Conservation (phyloP, 306 rosid genomes). For the Quercus berberidifolia region DNA sequence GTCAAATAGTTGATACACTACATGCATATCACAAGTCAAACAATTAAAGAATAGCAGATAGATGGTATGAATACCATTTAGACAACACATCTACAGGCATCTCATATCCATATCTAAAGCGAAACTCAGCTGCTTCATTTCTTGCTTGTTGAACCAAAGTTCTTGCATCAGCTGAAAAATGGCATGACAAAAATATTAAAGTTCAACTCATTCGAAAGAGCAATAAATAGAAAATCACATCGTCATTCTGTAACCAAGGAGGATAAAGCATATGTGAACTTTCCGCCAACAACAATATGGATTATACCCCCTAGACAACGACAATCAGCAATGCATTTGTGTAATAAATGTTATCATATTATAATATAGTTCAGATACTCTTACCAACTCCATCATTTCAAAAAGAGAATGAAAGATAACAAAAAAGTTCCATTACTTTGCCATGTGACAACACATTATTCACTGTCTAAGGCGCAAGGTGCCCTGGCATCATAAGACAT, state of each 20-base stretch:
- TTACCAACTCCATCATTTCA: background rate
- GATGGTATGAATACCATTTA: slow-evolving; percentile 53
- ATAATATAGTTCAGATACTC: background rate
- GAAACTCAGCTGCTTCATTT: slow-evolving; percentile 98
- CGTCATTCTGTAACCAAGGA: background rate
- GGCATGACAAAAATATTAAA: background rate
- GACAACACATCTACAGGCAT: slow-evolving; percentile 92
- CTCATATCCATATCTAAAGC: slow-evolving; percentile 86
- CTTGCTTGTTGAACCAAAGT: slow-evolving; percentile 96
- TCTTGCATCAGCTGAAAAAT: slow-evolving; percentile 89
- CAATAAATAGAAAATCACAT: background rate
- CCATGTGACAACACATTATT: background rate
- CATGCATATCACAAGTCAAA: background rate
- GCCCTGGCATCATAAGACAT: background rate
- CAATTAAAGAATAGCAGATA: background rate
- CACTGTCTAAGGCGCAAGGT: background rate
- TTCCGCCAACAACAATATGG: background rate
- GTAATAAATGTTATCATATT: background rate
- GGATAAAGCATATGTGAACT: slow-evolving; percentile 24
- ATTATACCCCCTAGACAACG: background rate
- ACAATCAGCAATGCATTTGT: background rate
- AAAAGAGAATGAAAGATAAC: background rate
- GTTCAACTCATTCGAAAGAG: background rate
- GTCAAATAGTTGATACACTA: background rate
- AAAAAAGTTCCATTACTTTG: background rate